Percentiles rank a stretch among this genome's conserved stretches.
Conservation (phyloP, 768 basidiomycete species). For the Lactarius tabidus region DNA sequence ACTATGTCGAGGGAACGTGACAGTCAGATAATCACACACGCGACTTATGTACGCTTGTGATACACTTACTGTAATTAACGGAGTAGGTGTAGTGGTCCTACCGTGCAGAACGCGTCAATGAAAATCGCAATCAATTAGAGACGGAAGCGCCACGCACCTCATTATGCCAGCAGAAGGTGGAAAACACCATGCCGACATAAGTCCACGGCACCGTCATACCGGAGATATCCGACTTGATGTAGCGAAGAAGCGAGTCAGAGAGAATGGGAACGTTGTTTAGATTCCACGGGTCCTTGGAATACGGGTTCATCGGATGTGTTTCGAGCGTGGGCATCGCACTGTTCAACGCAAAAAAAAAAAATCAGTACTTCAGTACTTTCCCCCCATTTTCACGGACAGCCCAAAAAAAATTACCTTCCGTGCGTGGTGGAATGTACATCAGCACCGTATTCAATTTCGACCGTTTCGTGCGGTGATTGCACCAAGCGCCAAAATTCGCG, state of each 20-base stretch:
- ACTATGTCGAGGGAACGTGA: slow-evolving; percentile 42
- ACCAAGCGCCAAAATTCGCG: slow-evolving; percentile 96
- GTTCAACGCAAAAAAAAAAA: slow-evolving; percentile 11
- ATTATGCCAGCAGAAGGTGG: slow-evolving; percentile 99
- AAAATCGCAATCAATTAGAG: slow-evolving; percentile 6
- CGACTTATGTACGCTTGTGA: neutral
- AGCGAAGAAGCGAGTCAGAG: slow-evolving; percentile 88
- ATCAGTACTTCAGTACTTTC: slow-evolving; percentile 6
- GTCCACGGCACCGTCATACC: slow-evolving; percentile 99
- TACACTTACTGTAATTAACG: slow-evolving; percentile 79
- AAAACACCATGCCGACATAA: slow-evolving; percentile 98
- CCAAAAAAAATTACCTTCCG: slow-evolving; percentile 68
- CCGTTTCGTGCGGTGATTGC: slow-evolving; percentile 82
- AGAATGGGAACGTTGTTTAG: slow-evolving; percentile 95
- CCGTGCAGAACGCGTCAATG: neutral
- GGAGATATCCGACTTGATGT: slow-evolving; percentile 97
- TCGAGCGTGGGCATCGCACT: slow-evolving; percentile 97
- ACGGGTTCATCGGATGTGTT: slow-evolving; percentile 82
- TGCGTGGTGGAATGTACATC: slow-evolving; percentile 97
- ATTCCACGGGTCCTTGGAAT: slow-evolving; percentile 94
- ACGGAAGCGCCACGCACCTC: slow-evolving; percentile 48
- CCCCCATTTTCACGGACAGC: neutral
- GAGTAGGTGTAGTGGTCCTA: slow-evolving; percentile 98
- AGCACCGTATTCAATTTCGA: slow-evolving; percentile 99
- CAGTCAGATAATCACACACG: slow-evolving; percentile 8